Evolutionary conservation across 305 asterid genomes (phyloP).

Genomic region (Fraxinus latifolia): DNA sequence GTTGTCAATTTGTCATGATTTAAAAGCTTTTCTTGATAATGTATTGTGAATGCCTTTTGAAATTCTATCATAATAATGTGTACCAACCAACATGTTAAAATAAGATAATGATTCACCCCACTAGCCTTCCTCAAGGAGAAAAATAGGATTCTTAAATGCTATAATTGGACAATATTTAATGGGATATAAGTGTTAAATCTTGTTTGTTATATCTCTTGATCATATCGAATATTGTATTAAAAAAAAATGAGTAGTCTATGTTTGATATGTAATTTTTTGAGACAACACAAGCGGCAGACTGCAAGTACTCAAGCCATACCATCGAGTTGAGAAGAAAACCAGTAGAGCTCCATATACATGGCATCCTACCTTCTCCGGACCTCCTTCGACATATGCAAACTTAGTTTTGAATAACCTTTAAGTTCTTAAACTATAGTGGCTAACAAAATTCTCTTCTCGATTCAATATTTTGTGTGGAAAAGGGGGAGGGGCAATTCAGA

Average conservation of each 20-base stretch:
- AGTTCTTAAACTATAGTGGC: background rate
- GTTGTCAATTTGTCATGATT: constrained; percentile 15
- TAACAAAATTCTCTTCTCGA: background rate
- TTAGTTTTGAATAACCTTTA: background rate
- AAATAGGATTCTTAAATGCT: background rate
- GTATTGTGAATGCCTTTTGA: background rate
- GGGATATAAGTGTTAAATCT: background rate
- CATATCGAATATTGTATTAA: background rate
- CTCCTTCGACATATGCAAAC: background rate
- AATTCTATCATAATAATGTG: constrained; percentile 16
- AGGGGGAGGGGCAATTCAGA: background rate
- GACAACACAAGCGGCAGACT: background rate
- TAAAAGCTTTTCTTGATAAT: background rate
- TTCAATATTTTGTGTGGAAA: background rate
- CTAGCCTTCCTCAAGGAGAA: background rate
- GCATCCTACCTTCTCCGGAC: background rate
- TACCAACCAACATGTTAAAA: constrained; percentile 20
- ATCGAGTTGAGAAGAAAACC: background rate
- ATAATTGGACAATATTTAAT: background rate
- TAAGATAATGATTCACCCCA: constrained; percentile 6
- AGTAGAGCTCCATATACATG: background rate
- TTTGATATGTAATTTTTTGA: background rate
- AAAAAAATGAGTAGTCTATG: background rate
- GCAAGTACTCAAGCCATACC: background rate
- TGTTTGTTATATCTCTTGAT: background rate